These are phyloP conservation scores for Saccharomycopsis sp. DNA, from an alignment of 805 yeast species.

Conservation along the genomic window DNA sequence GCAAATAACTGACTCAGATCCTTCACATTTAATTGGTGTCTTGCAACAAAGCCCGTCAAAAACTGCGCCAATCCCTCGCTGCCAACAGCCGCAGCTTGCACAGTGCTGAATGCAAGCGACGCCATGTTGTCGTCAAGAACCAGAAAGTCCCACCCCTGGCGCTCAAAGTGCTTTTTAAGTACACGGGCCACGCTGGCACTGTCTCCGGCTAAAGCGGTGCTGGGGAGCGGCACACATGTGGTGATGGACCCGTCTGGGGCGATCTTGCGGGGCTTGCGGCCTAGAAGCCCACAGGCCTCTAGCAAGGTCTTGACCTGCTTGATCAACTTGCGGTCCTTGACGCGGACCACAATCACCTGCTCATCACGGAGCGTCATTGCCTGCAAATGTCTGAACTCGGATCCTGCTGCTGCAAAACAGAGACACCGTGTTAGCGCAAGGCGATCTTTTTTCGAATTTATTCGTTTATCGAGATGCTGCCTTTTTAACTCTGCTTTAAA, in stretches of 20 bases:
- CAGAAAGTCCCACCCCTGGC: not conserved
- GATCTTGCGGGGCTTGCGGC: not conserved
- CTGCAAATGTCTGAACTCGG: too few species aligned
- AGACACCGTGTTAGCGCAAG: not conserved
- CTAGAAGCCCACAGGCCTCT: not conserved
- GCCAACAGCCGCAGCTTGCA: not conserved
- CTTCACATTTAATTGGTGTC: not conserved
- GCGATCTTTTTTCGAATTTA: not conserved
- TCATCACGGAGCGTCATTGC: not conserved
- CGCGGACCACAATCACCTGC: not conserved
- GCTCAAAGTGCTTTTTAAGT: not conserved
- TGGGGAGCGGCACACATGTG: not conserved
- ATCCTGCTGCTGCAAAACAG: too few species aligned
- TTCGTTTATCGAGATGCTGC: not conserved
- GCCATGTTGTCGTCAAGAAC: not conserved
- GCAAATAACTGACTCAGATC: not conserved
- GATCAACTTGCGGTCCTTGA: not conserved
- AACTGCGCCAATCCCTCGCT: not conserved
- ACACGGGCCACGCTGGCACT: not conserved
- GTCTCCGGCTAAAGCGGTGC: not conserved
- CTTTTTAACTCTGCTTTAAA: not conserved
- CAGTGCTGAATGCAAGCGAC: not conserved
- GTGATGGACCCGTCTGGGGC: not conserved
- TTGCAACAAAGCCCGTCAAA: not conserved
- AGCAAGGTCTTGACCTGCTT: not conserved